Percentiles rank a stretch among this genome's conserved stretches.
Evolutionary conservation across 2,329 filamentous ascomycete species (phyloP).

Genomic region (Trichophyton verrucosum): DNA sequence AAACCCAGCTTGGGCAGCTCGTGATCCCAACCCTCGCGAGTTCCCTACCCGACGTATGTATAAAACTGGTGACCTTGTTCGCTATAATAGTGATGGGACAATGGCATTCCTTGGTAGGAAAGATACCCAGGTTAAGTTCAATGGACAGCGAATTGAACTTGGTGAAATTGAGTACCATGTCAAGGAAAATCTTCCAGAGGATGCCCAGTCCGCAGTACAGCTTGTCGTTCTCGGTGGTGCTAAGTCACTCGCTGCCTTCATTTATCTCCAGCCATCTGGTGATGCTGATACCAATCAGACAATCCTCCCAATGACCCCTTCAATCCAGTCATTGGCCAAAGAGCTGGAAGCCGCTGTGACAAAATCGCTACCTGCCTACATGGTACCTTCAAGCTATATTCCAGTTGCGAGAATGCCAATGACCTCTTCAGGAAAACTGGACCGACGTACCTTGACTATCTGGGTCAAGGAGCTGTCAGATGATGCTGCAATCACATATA

Average conservation of each 20-base stretch:
- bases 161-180: constrained; percentile 83
- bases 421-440: constrained; percentile 62
- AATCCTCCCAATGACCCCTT: constrained; percentile 37
- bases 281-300: constrained; percentile 5
- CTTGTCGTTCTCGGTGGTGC: constrained; percentile 69
- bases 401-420: constrained; percentile 58
- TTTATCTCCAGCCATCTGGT: constrained; percentile 22
- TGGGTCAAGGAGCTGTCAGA: constrained; percentile 9
- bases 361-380: constrained; percentile 55
- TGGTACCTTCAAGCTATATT: constrained; percentile 64
- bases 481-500: constrained; percentile 8
- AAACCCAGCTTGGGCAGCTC: constrained; percentile 8
- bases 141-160: constrained; percentile 89
- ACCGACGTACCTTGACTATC: constrained; percentile 43
- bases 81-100: constrained; percentile 56
- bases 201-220: constrained; percentile 54
- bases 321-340: constrained; percentile 25
- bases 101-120: constrained; percentile 69
- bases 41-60: constrained; percentile 37
- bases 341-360: constrained; percentile 31
- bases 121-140: constrained; percentile 88
- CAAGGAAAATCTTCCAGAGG: constrained; percentile 46
- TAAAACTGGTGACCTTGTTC: constrained; percentile 75
- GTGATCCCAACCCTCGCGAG: constrained; percentile 5
- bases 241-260: constrained; percentile 53